Base-by-base conservation (phyloP, 352 stramenopile genomes). In the Ophiocytium majus region DNA sequence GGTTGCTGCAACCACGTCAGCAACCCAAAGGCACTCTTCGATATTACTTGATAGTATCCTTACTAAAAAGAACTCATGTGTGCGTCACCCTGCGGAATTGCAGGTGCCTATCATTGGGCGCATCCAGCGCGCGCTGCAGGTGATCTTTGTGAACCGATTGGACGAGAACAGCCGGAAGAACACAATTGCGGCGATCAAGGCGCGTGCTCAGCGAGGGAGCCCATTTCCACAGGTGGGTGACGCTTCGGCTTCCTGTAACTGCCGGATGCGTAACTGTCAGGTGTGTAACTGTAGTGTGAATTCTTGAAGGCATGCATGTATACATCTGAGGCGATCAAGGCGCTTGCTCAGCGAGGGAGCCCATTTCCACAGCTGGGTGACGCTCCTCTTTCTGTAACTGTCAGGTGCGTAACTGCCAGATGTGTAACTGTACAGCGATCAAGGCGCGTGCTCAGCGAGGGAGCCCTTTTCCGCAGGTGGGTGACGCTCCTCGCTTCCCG, bases 111-210 rank as follows among this genome's bases (percentile, higher is more conserved):
- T 88, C 66, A 43, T 88, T 31, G 84, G 84, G 9, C 76, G 35
- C 10, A 88, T 88, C 31, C 84, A 88, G 49, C 79, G 80, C 75
- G 84, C 84, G 32, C 82, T 88, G 79, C 84, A 88, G 81, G 84
- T 88, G 5, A 5, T 81, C 10, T 81, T 81, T 81, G 75, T 81
- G 5, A 33, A 81, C 49, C 19, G 75, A 14, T 9, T 50, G 50
- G 75, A 81, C 50, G 75, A 31, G 17, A 81, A 81, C 36, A 81
- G 75, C 36, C 19, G 75, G 10, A 81, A 50, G 50, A 81, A 28
- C 19, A 36, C 32, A 1, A 50, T 81, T 43, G 36, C 37, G 5
- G 32, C 75, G 5, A 81, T 81, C 75, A 81, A 81, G 50, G 75
- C 37, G 75, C 37, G 75, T 23, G 49, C 10, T 17, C 37, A 32